Conservation (phyloP, 345 rosid species). For the Microcos paniculata region DNA sequence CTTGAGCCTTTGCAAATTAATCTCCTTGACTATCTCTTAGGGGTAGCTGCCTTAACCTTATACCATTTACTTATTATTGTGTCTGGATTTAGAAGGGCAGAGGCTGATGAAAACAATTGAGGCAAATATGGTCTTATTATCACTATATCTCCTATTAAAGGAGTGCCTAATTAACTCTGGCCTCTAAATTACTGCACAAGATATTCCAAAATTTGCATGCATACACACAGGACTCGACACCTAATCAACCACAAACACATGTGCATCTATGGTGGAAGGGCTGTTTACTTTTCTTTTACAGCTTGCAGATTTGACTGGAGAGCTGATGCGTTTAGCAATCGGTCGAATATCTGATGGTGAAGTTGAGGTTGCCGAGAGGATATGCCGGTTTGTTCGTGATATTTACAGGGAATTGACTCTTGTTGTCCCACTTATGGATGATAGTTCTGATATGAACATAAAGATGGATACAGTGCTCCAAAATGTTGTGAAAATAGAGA, state of each 20-base stretch:
- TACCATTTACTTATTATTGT: slow-evolving; percentile 2
- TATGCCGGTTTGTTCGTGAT: slow-evolving; percentile 75
- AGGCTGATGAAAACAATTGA: not conserved
- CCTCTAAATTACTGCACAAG: not conserved
- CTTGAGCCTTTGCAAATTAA: slow-evolving; percentile 78
- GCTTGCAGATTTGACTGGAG: slow-evolving; percentile 98
- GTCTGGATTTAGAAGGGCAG: not conserved
- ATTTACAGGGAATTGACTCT: slow-evolving; percentile 79
- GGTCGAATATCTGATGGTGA: slow-evolving; percentile 91
- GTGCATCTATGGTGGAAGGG: too few species aligned
- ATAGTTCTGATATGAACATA: slow-evolving; percentile 75
- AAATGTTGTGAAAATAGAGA: slow-evolving; percentile 88
- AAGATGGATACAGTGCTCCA: slow-evolving; percentile 95
- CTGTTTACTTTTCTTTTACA: slow-evolving; percentile 22
- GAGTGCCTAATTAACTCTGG: not conserved
- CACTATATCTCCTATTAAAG: not conserved
- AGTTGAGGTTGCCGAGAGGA: slow-evolving; percentile 71
- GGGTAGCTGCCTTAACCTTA: slow-evolving; percentile 49
- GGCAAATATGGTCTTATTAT: too few species aligned
- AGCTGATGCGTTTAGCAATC: slow-evolving; percentile 93
- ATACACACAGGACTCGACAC: not conserved
- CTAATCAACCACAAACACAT: not conserved
- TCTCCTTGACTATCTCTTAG: slow-evolving; percentile 87
- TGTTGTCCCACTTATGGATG: slow-evolving; percentile 84
- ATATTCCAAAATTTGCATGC: not conserved